Base-by-base conservation (phyloP, 164 flowering plant genomes). In the Nymphaea thermarum region DNA sequence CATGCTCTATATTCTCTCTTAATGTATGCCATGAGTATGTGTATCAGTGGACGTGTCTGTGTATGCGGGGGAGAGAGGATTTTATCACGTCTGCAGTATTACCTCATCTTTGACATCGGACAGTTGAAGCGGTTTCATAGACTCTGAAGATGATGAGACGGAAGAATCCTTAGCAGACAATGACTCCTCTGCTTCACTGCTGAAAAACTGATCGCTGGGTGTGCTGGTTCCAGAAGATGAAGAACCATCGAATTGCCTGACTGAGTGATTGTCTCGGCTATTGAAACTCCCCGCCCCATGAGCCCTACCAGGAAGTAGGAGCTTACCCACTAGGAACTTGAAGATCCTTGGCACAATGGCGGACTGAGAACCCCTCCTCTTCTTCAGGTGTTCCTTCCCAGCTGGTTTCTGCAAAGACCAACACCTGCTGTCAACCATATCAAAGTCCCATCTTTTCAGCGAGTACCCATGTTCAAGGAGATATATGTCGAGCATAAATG, bases 401-500 rank as follows among this genome's bases (percentile, higher is more conserved):
- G 47, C 45, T 36, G 73, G 55, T 15, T 64, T 73, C 65, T 74
- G 63, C 6, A 68, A 68, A 51, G 42, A 17, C 66, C 71, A 67
- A 65, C 70, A 71, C 60, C 64, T n/a, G 44, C n/a, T 64, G n/a
- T 15, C 66, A 43, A 68, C 67, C 64, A 7, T 62, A 3, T 71
- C 71, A 16, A 67, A 70, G 43, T 43, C 67, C 7, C 60, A 63
- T 63, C 25, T 68, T 62, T 70, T 82, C 62, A 44, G 71, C 4
- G 55, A 45, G 62, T 67, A 78, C 69, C 87, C 85, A 75, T 83
- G 82, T 70, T 87, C 90, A 4, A 68, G 64, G 45, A 87, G 86
- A 69, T 81, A 87, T 15, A 70, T 67, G 44, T 87, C 78, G 2
- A 89, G 77, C 51, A 62, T 63, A 73, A 89, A 89, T 41, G 92